These are phyloP conservation scores for Candida ulmi DNA, from an alignment of 805 yeast genomes.

Conservation along the genomic window DNA sequence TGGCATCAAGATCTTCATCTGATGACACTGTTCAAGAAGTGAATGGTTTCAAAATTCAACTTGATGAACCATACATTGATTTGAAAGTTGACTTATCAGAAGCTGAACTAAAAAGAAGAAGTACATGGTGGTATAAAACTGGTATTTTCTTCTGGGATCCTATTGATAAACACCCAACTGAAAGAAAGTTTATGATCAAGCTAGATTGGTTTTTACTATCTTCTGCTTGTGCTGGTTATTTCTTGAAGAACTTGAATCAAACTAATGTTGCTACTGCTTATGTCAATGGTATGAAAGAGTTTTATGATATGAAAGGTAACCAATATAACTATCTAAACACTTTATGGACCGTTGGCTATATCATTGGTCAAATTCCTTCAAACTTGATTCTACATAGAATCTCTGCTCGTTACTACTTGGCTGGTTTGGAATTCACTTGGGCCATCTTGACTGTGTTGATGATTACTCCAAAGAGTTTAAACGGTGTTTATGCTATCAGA, in stretches of 20 bases:
- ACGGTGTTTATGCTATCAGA: conserved; percentile 24
- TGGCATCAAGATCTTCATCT: conserved; percentile 1
- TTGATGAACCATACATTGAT: conserved; percentile 8
- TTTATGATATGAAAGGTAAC: conserved; percentile 33
- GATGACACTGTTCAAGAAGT: conserved; percentile 3
- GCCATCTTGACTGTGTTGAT: conserved; percentile 31
- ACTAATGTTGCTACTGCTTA: conserved; percentile 39
- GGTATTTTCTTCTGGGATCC: conserved; percentile 22
- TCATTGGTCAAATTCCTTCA: conserved; percentile 44
- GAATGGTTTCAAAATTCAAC: conserved; percentile 6
- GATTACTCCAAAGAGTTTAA: conserved; percentile 19
- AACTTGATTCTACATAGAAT: conserved; percentile 33
- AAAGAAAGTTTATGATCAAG: conserved; percentile 27
- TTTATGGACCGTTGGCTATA: conserved; percentile 43
- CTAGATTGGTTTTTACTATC: conserved; percentile 33
- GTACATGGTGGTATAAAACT: conserved; percentile 3
- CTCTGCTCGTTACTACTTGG: conserved; percentile 38
- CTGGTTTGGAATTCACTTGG: conserved; percentile 41
- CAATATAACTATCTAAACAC: conserved; percentile 41
- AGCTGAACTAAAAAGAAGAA: conserved; percentile 4
- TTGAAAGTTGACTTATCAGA: conserved; percentile 2
- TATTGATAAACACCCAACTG: conserved; percentile 29
- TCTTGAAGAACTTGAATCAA: conserved; percentile 38
- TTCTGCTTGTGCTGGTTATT: conserved; percentile 39
- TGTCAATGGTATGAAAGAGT: conserved; percentile 42